phyloP scores from a whole-genome alignment of 129 eudicot genomes.

The Oenanthe sinensis region DNA sequence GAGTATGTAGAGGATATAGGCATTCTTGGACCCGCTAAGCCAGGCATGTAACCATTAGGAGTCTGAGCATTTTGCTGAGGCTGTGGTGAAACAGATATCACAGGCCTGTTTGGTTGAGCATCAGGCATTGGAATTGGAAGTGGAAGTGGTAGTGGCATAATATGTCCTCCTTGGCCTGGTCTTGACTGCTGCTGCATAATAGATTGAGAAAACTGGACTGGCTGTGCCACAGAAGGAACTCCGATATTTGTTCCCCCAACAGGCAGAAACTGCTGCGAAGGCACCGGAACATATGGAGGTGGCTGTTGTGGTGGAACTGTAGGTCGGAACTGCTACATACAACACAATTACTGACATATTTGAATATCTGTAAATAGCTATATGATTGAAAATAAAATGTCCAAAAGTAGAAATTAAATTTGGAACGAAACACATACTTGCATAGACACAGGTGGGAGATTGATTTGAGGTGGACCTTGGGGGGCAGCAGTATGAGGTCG shows the following conservation, averaged over 20 bases:
- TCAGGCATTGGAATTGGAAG: conserved; percentile 59
- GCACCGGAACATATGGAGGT: conserved; percentile 46
- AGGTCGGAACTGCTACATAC: conserved; percentile 50
- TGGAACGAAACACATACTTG: conserved; percentile 43
- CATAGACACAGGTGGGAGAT: conserved; percentile 53
- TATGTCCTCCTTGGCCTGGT: conserved; percentile 39
- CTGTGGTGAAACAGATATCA: conserved; percentile 46
- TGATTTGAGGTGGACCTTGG: conserved; percentile 51
- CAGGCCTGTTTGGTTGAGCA: conserved; percentile 43
- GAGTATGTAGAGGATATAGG: conserved; percentile 36
- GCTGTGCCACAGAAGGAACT: conserved; percentile 38
- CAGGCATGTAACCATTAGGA: conserved; percentile 38
- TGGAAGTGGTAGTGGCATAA: conserved; percentile 29
- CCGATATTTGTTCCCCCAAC: conserved; percentile 50
- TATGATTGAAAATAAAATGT: neutral
- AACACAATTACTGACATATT: neutral
- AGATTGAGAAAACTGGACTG: conserved; percentile 41
- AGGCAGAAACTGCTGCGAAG: conserved; percentile 63
- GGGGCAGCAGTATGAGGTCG: conserved; percentile 52
- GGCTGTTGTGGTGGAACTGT: conserved; percentile 48
- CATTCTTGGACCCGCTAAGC: conserved; percentile 45
- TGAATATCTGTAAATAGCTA: conserved; percentile 6
- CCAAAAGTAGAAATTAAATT: neutral
- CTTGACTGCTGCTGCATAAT: conserved; percentile 57
- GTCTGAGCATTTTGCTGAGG: conserved; percentile 44